These are phyloP conservation scores for Solanum chacoense DNA, from an alignment of 305 asterid genomes.

Conservation along the genomic window DNA sequence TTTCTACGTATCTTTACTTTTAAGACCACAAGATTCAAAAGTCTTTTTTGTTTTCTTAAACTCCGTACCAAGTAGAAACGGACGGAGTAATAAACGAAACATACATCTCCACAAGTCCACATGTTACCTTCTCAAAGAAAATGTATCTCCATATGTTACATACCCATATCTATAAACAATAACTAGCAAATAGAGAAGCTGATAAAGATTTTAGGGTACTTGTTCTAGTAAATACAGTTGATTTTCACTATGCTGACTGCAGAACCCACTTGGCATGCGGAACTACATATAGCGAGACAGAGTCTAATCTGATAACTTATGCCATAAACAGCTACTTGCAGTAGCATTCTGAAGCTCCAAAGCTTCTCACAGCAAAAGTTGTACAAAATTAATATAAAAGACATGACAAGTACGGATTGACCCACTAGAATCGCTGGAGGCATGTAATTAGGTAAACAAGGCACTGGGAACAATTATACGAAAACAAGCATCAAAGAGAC, in stretches of 20 bases:
- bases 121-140: neutral
- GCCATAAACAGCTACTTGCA: neutral
- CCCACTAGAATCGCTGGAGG: neutral
- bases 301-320: neutral
- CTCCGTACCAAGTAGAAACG: neutral
- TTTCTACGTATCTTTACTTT: neutral
- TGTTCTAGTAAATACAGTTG: neutral
- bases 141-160: neutral
- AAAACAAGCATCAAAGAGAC: neutral
- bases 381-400: neutral
- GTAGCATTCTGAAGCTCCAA: neutral
- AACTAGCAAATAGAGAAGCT: neutral
- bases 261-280: neutral
- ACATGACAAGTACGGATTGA: neutral
- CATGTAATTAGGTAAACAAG: neutral
- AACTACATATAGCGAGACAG: neutral
- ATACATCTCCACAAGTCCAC: neutral
- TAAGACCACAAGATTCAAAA: neutral
- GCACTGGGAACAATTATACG: neutral
- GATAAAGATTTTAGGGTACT: neutral
- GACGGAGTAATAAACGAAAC: neutral
- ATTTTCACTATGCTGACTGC: neutral
- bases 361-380: neutral
- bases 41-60: neutral
- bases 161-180: neutral